These are phyloP conservation scores for Alternaria sp. DNA, from an alignment of 2,329 filamentous ascomycete genomes.

Conservation along the genomic window DNA sequence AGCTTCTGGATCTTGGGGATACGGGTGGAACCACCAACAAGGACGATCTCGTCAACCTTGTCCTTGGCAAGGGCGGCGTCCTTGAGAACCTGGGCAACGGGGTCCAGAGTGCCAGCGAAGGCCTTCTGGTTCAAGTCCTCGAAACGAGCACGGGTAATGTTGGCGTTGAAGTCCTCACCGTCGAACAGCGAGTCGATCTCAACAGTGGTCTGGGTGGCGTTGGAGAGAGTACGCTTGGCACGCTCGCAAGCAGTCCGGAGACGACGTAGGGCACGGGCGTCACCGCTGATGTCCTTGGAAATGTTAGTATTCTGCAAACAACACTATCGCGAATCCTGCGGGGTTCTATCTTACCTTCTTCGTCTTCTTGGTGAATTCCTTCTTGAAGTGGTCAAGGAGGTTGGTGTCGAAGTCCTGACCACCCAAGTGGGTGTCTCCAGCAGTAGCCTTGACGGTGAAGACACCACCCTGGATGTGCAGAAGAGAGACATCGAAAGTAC, in stretches of 20 bases:
- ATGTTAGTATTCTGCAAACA: not conserved
- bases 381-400: conserved; percentile 95
- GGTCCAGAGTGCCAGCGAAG: conserved; percentile 91
- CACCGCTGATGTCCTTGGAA: conserved; percentile 71
- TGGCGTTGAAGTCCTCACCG: conserved; percentile 95
- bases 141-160: conserved; percentile 98
- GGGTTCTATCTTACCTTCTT: conserved; percentile 24
- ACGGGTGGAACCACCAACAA: conserved; percentile 98
- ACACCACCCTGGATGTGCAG: conserved; percentile 99
- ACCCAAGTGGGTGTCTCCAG: conserved; percentile 96
- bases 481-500: conserved; percentile 99
- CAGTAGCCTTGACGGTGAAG: conserved; percentile 98
- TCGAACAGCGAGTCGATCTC: conserved; percentile 99
- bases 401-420: conserved; percentile 94
- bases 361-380: conserved; percentile 85
- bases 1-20: conserved; percentile 99
- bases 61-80: conserved; percentile 88
- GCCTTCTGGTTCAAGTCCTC: conserved; percentile 97
- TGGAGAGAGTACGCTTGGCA: conserved; percentile 98
- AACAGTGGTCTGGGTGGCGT: conserved; percentile 94
- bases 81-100: conserved; percentile 96
- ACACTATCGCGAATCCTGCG: not conserved
- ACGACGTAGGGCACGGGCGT: conserved; percentile 92
- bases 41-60: conserved; percentile 96
- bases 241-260: conserved; percentile 98